These are phyloP conservation scores for Populus euphratica DNA, from an alignment of 345 rosid species.

Conservation along the genomic window DNA sequence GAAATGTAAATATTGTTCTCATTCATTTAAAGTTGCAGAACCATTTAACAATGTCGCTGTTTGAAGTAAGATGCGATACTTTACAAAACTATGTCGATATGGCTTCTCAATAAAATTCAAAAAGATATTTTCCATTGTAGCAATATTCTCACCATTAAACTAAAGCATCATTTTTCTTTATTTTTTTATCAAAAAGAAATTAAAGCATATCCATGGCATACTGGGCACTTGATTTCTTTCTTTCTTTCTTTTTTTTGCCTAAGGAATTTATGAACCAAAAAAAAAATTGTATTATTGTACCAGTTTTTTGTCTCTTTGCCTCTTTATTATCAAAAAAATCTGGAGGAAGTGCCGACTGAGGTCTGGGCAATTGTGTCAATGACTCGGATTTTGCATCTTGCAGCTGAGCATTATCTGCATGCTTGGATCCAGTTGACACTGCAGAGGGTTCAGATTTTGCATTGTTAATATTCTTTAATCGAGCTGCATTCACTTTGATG, in stretches of 20 bases:
- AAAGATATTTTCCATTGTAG: no score
- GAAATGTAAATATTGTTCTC: neutral
- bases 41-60: neutral
- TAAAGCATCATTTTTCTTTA: no score
- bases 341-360: constrained; percentile 51
- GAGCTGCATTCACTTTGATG: constrained; percentile 64
- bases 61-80: no score
- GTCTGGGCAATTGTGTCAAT: constrained; percentile 23
- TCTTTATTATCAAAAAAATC: constrained; percentile 51
- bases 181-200: no score
- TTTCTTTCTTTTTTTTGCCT: neutral
- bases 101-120: no score
- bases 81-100: no score
- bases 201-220: no score
- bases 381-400: constrained; percentile 26
- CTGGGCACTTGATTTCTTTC: no score
- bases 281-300: constrained; percentile 20
- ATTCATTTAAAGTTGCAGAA: neutral
- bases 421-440: constrained; percentile 18
- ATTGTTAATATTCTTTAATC: constrained; percentile 21
- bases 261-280: neutral
- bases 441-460: constrained; percentile 8
- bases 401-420: constrained; percentile 8
- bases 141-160: no score
- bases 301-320: constrained; percentile 29